Evolutionary conservation across 176 grass and related monocot species (phyloP), one percentile per base, ranked within the genome.

Genomic region (Coix lacrymajobi): DNA sequence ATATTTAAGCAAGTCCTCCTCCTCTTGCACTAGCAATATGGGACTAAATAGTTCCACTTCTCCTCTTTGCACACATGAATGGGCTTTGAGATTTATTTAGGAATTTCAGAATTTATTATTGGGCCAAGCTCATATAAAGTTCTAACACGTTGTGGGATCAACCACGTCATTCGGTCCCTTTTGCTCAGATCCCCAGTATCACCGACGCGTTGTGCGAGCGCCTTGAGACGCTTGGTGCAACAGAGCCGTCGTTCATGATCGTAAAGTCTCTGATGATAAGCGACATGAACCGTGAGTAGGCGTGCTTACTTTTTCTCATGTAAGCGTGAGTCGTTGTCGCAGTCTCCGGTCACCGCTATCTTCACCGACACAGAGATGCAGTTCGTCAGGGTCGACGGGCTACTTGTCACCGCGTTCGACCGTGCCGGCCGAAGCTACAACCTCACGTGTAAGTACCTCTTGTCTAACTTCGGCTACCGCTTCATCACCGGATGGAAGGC

Each of bases 381-480:
- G 54, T 57, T 15, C n/a, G 74, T 77, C n/a, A 0, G 34, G 34
- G 11, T n/a, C n/a, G n/a, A 30, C 11, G 74, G 74, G 12, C 33
- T 77, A 36, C 74, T 77, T 54, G 74, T 77, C n/a, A 19, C 34
- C 11, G 73, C 73, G 33, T 8, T 76, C 51, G 73, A 76, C 73
- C 32, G 51, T 15, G 12, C 0, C 54, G 74, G 74, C n/a, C 74
- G 52, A n/a, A 40, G 74, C n/a, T 61, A 77, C 74, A 14, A 29
- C 54, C 52, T 77, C 74, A 29, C 7, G 2, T 77, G 74, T 54
- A 77, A 40, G 54, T 77, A 61, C 74, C 74, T 77, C 52, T 3
- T 0, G 6, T 28, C 3, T 4, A 77, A 77, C 74, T 0, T 1
- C 6, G 34, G n/a, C 22, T 77, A 62, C 74, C 74, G 74, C 34